Evolutionary conservation across 2,329 filamentous ascomycete genomes (phyloP).

Genomic region (Alternaria hordeiaustralica): DNA sequence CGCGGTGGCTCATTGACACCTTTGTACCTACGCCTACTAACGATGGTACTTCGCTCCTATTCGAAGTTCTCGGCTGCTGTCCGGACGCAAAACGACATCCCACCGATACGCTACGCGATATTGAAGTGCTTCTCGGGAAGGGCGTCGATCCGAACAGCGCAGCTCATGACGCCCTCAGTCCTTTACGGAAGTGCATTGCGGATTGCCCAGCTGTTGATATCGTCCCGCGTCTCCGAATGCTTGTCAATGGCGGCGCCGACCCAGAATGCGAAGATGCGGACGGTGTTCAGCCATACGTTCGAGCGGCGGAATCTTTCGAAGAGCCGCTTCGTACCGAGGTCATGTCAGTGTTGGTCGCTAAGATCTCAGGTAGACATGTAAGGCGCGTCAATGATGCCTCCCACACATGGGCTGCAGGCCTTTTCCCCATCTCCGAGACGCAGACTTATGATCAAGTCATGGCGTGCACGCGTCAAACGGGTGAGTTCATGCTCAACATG

Average conservation of each 20-base stretch:
- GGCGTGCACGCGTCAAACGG: constrained; percentile 23
- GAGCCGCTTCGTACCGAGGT: constrained; percentile 34
- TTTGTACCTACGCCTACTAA: constrained; percentile 10
- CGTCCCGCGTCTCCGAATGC: constrained; percentile 26
- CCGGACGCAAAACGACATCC: constrained; percentile 40
- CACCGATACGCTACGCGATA: constrained; percentile 38
- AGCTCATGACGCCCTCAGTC: constrained; percentile 23
- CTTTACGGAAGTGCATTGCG: constrained; percentile 36
- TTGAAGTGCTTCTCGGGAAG: constrained; percentile 34
- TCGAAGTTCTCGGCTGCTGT: constrained; percentile 40
- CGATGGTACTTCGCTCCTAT: constrained; percentile 31
- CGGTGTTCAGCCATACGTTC: constrained; percentile 29
- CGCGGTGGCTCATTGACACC: constrained; percentile 33
- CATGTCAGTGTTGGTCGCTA: constrained; percentile 33
- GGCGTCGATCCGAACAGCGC: constrained; percentile 37
- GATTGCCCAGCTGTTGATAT: constrained; percentile 38
- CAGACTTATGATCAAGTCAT: constrained; percentile 35
- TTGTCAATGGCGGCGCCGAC: constrained; percentile 41
- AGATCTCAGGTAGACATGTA: constrained; percentile 26
- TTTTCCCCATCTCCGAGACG: constrained; percentile 37
- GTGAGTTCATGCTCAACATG: constrained; percentile 27
- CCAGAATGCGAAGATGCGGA: constrained; percentile 31
- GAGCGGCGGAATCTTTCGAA: constrained; percentile 36
- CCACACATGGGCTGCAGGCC: constrained; percentile 22
- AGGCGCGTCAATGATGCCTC: constrained; percentile 14